Conservation (phyloP, 768 basidiomycete genomes). For the Exidia glandulosa region DNA sequence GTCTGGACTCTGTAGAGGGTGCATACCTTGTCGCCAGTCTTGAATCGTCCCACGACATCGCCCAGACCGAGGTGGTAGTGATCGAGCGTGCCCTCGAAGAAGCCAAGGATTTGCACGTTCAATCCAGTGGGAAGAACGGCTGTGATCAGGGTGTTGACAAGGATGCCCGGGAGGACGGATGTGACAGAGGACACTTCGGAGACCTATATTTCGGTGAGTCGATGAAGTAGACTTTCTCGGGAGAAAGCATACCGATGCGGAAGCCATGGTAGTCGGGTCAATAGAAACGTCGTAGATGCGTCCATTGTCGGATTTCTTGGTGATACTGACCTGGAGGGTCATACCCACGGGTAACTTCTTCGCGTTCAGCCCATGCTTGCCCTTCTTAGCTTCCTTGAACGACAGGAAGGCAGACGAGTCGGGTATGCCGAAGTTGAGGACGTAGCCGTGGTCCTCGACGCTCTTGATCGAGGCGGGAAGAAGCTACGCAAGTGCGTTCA, state of each 20-base stretch:
- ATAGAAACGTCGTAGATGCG: constrained; percentile 64
- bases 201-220: constrained; percentile 35
- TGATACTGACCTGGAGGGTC: constrained; percentile 55
- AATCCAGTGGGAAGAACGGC: constrained; percentile 62
- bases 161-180: constrained; percentile 76
- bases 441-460: constrained; percentile 91
- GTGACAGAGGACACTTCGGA: constrained; percentile 68
- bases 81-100: constrained; percentile 86
- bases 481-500: constrained; percentile 36
- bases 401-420: constrained; percentile 77
- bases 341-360: constrained; percentile 48
- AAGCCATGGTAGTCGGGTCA: constrained; percentile 32
- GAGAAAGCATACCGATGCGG: neutral
- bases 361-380: constrained; percentile 15
- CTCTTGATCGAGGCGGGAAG: constrained; percentile 69
- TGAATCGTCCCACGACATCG: constrained; percentile 23
- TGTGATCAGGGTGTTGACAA: constrained; percentile 77
- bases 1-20: constrained; percentile 8
- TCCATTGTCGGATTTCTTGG: constrained; percentile 61
- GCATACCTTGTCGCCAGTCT: constrained; percentile 27
- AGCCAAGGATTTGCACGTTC: constrained; percentile 81
- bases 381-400: constrained; percentile 55
- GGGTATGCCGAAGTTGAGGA: constrained; percentile 71
- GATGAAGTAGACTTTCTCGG: neutral
- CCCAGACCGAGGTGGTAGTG: constrained; percentile 56